These are phyloP conservation scores for Coemansia sp. DNA, from an alignment of 192 early-diverging fungal genomes.

Conservation along the genomic window DNA sequence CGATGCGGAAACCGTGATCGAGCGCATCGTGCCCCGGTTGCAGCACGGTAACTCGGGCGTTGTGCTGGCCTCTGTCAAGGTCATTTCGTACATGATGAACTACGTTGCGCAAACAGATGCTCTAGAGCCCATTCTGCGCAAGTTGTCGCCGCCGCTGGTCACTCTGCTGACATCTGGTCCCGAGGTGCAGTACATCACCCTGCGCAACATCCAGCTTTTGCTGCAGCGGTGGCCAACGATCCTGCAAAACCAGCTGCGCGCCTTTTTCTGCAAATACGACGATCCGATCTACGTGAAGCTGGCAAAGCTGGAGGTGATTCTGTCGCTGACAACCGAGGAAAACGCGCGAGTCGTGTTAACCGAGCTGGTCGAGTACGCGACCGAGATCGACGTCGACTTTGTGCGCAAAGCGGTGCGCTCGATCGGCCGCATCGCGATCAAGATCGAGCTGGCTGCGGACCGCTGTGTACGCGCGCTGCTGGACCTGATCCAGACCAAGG, in stretches of 20 bases:
- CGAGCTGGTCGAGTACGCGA: slow-evolving; percentile 92
- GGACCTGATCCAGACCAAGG: slow-evolving; percentile 93
- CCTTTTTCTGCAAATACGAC: slow-evolving; percentile 99
- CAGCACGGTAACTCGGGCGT: slow-evolving; percentile 96
- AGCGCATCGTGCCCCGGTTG: slow-evolving; percentile 84
- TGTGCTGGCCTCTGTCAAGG: slow-evolving; percentile 79
- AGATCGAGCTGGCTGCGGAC: slow-evolving; percentile 87
- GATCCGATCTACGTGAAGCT: slow-evolving; percentile 99
- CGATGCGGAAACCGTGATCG: slow-evolving; percentile 89
- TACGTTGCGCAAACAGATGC: slow-evolving; percentile 83
- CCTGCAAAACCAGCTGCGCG: slow-evolving; percentile 89
- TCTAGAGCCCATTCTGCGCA: slow-evolving; percentile 72
- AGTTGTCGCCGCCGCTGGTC: slow-evolving; percentile 90
- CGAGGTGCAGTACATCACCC: slow-evolving; percentile 96
- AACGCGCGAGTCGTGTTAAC: slow-evolving; percentile 87
- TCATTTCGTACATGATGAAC: slow-evolving; percentile 93
- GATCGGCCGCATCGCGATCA: slow-evolving; percentile 96
- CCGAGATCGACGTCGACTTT: slow-evolving; percentile 98
- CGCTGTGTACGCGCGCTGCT: slow-evolving; percentile 83
- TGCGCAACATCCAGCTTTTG: slow-evolving; percentile 94
- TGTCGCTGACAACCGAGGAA: slow-evolving; percentile 76
- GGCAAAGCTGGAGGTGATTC: slow-evolving; percentile 94
- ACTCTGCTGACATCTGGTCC: slow-evolving; percentile 85
- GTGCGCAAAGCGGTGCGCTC: slow-evolving; percentile 93
- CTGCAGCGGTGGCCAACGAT: slow-evolving; percentile 89